These are phyloP conservation scores for Fusarium mangiferae DNA, from an alignment of 2,329 filamentous ascomycete species.

Conservation along the genomic window DNA sequence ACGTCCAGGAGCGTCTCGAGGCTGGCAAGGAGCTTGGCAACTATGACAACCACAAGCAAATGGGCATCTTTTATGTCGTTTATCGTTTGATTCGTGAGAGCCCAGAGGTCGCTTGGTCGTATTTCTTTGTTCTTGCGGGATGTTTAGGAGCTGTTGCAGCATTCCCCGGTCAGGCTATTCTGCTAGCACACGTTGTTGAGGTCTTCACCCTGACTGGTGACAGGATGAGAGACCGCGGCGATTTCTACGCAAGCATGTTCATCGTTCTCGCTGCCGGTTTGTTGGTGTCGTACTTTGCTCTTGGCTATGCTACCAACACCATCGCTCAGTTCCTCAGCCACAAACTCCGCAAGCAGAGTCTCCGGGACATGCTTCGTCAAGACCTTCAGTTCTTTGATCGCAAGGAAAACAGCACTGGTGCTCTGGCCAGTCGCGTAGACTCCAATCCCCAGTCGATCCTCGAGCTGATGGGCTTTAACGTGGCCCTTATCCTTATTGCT, in stretches of 20 bases:
- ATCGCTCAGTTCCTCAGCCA: conserved; percentile 44
- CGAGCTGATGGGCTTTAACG: conserved; percentile 57
- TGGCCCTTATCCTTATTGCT: conserved; percentile 53
- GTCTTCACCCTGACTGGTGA: conserved; percentile 52
- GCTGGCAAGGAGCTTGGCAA: conserved; percentile 50
- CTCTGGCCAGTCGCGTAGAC: conserved; percentile 50
- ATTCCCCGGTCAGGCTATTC: conserved; percentile 56
- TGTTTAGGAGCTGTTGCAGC: conserved; percentile 49
- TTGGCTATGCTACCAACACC: conserved; percentile 51
- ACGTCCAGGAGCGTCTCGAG: conserved; percentile 46
- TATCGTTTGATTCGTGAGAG: conserved; percentile 51
- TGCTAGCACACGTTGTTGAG: conserved; percentile 54
- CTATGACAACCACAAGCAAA: conserved; percentile 49
- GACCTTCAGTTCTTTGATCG: conserved; percentile 57
- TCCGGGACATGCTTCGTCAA: conserved; percentile 51
- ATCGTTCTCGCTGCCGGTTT: conserved; percentile 59
- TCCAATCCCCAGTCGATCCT: conserved; percentile 52
- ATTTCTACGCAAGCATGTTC: conserved; percentile 68
- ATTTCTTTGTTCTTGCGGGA: conserved; percentile 47
- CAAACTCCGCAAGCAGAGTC: conserved; percentile 41
- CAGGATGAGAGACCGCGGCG: conserved; percentile 51
- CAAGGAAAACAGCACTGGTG: conserved; percentile 53
- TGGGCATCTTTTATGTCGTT: conserved; percentile 46
- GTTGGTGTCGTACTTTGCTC: conserved; percentile 56
- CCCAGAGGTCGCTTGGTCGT: conserved; percentile 51